Percentiles rank a stretch among this genome's conserved stretches.
These are phyloP conservation scores for Saksenaea vasiformis DNA, from an alignment of 371 early-diverging fungal species.

Conservation along the genomic window DNA sequence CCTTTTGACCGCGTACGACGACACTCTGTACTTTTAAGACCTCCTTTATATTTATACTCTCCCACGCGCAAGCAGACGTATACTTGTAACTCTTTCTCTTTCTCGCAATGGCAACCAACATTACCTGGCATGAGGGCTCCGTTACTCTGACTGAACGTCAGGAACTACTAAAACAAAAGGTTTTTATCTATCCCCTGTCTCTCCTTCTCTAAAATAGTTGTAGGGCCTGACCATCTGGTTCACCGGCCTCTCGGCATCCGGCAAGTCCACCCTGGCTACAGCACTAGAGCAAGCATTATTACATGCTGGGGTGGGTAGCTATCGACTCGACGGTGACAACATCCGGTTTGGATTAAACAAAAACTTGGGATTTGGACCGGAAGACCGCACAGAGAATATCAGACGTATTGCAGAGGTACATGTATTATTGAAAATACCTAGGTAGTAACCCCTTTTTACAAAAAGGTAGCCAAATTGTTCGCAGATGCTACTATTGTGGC, in stretches of 20 bases:
- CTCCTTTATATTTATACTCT: neutral
- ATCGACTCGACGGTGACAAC: constrained; percentile 95
- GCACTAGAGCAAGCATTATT: constrained; percentile 88
- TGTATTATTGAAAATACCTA: neutral
- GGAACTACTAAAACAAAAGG: constrained; percentile 73
- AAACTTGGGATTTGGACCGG: constrained; percentile 89
- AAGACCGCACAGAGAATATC: constrained; percentile 92
- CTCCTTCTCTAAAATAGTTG: neutral
- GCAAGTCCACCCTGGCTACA: constrained; percentile 90
- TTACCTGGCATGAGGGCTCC: constrained; percentile 88
- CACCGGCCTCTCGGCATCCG: constrained; percentile 93
- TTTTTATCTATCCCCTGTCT: constrained; percentile 6
- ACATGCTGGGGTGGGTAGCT: constrained; percentile 69
- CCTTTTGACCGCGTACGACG: neutral
- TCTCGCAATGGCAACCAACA: constrained; percentile 72
- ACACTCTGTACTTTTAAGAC: neutral
- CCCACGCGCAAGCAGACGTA: neutral
- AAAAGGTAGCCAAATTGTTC: constrained; percentile 83
- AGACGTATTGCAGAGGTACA: constrained; percentile 88
- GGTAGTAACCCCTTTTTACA: neutral
- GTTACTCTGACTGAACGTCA: constrained; percentile 79
- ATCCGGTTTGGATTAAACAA: constrained; percentile 95
- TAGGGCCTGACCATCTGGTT: constrained; percentile 91
- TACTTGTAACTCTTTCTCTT: neutral
- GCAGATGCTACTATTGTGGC: constrained; percentile 82